Conservation (phyloP, 805 yeast species). For the Candida alai region DNA sequence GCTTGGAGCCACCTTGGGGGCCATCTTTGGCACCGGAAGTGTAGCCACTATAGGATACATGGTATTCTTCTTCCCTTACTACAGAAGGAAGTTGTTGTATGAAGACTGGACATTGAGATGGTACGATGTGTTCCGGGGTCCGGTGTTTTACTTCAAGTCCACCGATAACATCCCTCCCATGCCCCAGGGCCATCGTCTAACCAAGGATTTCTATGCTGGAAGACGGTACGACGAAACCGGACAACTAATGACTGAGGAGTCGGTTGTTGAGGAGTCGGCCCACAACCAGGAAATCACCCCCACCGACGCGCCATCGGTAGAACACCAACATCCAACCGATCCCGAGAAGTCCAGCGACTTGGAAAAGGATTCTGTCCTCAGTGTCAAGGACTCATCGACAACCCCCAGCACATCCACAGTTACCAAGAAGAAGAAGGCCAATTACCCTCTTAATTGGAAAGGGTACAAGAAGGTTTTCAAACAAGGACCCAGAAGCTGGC, state of each 20-base stretch:
- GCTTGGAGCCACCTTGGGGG: slow-evolving; percentile 49
- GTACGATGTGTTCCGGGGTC: slow-evolving; percentile 57
- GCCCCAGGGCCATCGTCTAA: slow-evolving; percentile 53
- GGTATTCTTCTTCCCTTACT: slow-evolving; percentile 56
- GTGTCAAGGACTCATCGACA: neutral
- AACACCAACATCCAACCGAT: slow-evolving; percentile 6
- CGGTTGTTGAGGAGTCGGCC: neutral
- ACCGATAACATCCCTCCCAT: slow-evolving; percentile 61
- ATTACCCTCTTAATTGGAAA: slow-evolving; percentile 27
- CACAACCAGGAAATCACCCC: slow-evolving; percentile 9
- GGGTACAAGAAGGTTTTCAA: slow-evolving; percentile 34
- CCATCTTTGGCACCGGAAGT: slow-evolving; percentile 63
- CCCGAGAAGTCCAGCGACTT: no score
- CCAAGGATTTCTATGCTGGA: slow-evolving; percentile 64
- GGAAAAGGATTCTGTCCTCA: slow-evolving; percentile 6
- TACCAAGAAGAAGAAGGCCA: slow-evolving; percentile 20
- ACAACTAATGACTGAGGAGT: slow-evolving; percentile 7
- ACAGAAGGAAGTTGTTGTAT: slow-evolving; percentile 54
- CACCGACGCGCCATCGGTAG: slow-evolving; percentile 4
- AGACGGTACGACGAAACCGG: slow-evolving; percentile 37
- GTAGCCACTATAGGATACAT: slow-evolving; percentile 51
- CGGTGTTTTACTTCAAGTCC: slow-evolving; percentile 50
- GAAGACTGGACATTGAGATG: slow-evolving; percentile 65
- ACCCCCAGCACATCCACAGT: neutral
- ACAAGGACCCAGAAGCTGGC: slow-evolving; percentile 47